Evolutionary conservation across 495 filamentous ascomycete species (phyloP).

Genomic region (Trichoderma virens): DNA sequence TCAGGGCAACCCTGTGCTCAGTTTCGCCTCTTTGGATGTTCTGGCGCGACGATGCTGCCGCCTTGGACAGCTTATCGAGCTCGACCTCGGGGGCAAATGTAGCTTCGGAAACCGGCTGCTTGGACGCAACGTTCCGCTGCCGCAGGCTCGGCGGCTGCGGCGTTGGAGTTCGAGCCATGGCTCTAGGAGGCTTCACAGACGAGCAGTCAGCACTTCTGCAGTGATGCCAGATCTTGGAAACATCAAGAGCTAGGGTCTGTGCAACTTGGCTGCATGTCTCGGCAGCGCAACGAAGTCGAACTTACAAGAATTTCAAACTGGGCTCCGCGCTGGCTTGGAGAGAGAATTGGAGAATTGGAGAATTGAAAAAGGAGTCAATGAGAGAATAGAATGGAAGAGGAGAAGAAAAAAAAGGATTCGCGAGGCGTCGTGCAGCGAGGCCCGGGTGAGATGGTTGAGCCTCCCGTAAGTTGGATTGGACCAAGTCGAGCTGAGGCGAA

Average conservation of each 20-base stretch:
- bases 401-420: not conserved
- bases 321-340: not conserved
- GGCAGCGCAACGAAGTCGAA: not conserved
- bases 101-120: slow-evolving; percentile 34
- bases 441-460: not conserved
- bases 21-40: slow-evolving; percentile 44
- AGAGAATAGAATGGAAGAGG: slow-evolving; percentile 1
- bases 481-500: slow-evolving; percentile 4
- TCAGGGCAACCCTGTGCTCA: slow-evolving; percentile 78
- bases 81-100: slow-evolving; percentile 35
- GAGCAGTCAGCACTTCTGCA: not conserved
- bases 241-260: not conserved
- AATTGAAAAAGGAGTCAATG: not conserved
- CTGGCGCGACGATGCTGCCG: slow-evolving; percentile 14
- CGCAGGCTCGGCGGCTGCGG: slow-evolving; percentile 46
- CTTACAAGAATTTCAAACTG: not conserved
- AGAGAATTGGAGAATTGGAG: slow-evolving; percentile 4
- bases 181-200: slow-evolving; percentile 13
- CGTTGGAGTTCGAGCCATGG: slow-evolving; percentile 30
- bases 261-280: not conserved
- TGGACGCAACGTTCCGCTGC: slow-evolving; percentile 43
- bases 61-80: slow-evolving; percentile 34
- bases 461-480: not conserved
- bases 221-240: not conserved
- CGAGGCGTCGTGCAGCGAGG: slow-evolving; percentile 6